Base-by-base conservation (phyloP, 2,329 filamentous ascomycete species). In the Dothidotthia symphoricarpi region DNA sequence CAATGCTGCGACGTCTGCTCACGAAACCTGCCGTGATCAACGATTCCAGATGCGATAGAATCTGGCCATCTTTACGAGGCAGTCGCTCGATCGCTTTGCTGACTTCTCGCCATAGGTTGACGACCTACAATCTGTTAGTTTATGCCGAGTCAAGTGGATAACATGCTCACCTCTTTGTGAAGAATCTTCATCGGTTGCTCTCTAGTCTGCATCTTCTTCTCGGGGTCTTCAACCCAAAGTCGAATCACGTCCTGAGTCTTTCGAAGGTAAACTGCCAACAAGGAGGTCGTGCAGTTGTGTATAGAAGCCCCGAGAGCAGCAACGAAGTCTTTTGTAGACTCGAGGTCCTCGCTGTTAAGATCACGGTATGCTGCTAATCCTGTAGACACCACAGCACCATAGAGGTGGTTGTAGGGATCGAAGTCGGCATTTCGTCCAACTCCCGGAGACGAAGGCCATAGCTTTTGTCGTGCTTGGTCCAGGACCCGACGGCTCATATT, bases 331-430 rank as follows among this genome's bases (percentile, higher is more conserved):
- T 66, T 61, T 3, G 74, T 54, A 3, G 60, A 54, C 6, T 67
- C 61, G 3, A 66, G 51, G n/a, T 74, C 64, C 2, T 67, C 60
- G 6, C 22, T 36, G 8, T 69, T 54, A 7, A 75, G 59, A 0
- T 68, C 56, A 2, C 64, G 53, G 57, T 88, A 94, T 1, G 77
- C 67, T 3, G 65, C 65, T 8, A 67, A 63, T 28, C 91, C 68
- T 0, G 78, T 68, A 11, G 69, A 62, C 37, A 72, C 74, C 29
- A 80, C 67, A 11, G 84, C 73, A 28, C 74, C 75, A 55, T 89
- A 86, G 1, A 94, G 65, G 36, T 79, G 71, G 36, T 82, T 76
- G 47, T 83, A 86, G 0, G 83, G 80, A 53, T 89, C 69, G 35
- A 73, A 68, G 10, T 66, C 59, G 4, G 54, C 28, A 13, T 57